Conservation (phyloP, 345 rosid genomes). For the Orychophragmus violaceus region DNA sequence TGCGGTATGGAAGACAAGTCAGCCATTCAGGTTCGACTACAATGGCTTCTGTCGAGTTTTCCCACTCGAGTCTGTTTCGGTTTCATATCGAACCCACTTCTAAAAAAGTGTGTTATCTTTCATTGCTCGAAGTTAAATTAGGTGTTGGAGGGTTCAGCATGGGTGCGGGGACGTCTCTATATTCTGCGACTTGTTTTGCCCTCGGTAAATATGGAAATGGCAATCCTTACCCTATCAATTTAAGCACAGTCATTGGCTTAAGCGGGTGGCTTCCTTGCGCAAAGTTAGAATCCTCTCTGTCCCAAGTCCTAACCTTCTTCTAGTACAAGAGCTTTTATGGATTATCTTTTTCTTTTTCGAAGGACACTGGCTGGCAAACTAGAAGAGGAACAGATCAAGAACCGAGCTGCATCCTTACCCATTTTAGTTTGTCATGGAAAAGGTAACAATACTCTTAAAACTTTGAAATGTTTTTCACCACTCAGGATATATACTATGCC, state of each 20-base stretch:
- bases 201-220: constrained; percentile 67
- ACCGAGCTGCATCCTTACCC: constrained; percentile 75
- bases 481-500: not conserved
- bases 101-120: constrained; percentile 19
- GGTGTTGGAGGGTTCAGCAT: constrained; percentile 99
- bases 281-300: constrained; percentile 42
- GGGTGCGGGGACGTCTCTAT: constrained; percentile 92
- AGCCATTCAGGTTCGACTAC: not conserved
- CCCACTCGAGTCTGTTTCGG: not conserved
- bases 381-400: constrained; percentile 45
- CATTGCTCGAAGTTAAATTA: constrained; percentile 61
- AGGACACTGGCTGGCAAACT: constrained; percentile 63
- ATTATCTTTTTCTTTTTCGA: not conserved
- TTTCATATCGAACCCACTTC: not conserved
- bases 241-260: constrained; percentile 77
- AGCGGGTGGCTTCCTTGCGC: constrained; percentile 99
- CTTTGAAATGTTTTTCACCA: not conserved
- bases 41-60: not conserved
- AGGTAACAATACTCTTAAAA: constrained; percentile 34
- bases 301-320: not conserved
- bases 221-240: constrained; percentile 60
- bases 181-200: constrained; percentile 76
- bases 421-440: constrained; percentile 80
- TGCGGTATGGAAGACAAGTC: not conserved
- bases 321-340: not conserved